Percentiles rank a stretch among this genome's conserved stretches.
Conservation (phyloP, 345 rosid species). For the Melaleuca alternifolia region DNA sequence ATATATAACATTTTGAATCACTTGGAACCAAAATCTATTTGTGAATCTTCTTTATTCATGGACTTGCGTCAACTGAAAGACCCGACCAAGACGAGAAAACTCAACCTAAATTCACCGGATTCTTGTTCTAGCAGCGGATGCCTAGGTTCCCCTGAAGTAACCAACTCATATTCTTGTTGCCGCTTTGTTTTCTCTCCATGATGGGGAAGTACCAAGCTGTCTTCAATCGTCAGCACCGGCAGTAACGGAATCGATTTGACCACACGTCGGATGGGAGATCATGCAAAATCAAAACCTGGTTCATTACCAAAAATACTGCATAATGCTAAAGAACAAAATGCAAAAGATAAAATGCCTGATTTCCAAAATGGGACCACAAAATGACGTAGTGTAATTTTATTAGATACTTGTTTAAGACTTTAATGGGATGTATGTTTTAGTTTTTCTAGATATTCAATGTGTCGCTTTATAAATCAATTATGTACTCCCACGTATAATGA, state of each 20-base stretch:
- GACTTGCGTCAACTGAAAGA: not conserved
- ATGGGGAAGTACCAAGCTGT: too few species aligned
- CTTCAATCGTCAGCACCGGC: too few species aligned
- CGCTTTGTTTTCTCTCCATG: too few species aligned
- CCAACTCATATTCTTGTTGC: not conserved
- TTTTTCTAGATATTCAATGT: not conserved
- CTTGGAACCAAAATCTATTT: not conserved
- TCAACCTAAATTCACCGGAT: not conserved
- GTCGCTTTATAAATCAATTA: not conserved
- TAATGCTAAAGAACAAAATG: not conserved
- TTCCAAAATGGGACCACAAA: not conserved
- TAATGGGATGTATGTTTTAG: too few species aligned
- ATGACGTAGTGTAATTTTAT: not conserved
- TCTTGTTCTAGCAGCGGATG: not conserved
- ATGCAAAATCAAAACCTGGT: too few species aligned
- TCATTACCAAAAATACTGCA: too few species aligned
- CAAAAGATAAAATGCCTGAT: not conserved
- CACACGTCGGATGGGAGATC: too few species aligned
- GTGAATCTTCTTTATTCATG: too few species aligned
- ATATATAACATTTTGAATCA: too few species aligned
- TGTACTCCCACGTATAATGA: not conserved
- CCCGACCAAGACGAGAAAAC: not conserved
- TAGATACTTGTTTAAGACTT: not conserved
- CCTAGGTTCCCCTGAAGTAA: not conserved
- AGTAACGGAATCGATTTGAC: too few species aligned